Evolutionary conservation across 495 filamentous ascomycete genomes (phyloP).

Genomic region (Glutinoglossum americanum): DNA sequence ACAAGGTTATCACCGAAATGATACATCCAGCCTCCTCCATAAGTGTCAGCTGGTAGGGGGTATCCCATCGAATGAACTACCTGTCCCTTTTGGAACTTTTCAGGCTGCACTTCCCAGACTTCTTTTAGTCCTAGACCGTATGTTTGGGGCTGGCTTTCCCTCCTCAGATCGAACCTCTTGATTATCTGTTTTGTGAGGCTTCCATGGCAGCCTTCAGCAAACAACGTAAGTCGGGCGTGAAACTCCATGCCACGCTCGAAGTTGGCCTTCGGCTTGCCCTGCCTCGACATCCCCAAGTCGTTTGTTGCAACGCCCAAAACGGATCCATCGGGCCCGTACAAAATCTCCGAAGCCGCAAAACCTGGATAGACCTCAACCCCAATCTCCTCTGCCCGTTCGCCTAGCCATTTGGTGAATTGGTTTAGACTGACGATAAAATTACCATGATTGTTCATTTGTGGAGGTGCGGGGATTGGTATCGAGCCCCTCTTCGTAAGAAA

Average conservation of each 20-base stretch:
- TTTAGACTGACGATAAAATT: conserved; percentile 96
- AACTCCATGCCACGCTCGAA: conserved; percentile 99
- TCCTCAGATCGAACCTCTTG: conserved; percentile 81
- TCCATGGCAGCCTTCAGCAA: conserved; percentile 90
- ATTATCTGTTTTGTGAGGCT: conserved; percentile 89
- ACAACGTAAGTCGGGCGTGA: conserved; percentile 79
- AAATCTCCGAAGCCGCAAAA: conserved; percentile 80
- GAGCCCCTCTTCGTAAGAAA: conserved; percentile 72
- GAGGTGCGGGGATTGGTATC: conserved; percentile 66
- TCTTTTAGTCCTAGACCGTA: conserved; percentile 92
- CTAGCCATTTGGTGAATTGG: conserved; percentile 85
- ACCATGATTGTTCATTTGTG: conserved; percentile 95
- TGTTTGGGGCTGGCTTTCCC: conserved; percentile 79
- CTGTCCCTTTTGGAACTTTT: conserved; percentile 76
- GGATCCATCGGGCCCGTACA: conserved; percentile 69
- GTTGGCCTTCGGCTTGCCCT: conserved; percentile 68
- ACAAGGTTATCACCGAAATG: conserved; percentile 97
- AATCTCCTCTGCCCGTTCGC: conserved; percentile 81
- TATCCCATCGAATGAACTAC: conserved; percentile 87
- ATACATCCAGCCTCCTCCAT: conserved; percentile 96
- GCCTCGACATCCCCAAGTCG: conserved; percentile 62
- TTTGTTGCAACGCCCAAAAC: conserved; percentile 94
- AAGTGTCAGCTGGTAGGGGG: conserved; percentile 70
- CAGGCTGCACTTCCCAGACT: conserved; percentile 87
- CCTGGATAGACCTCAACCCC: conserved; percentile 98